Base-by-base conservation (phyloP, 305 asterid species). In the Rubia balearica region DNA sequence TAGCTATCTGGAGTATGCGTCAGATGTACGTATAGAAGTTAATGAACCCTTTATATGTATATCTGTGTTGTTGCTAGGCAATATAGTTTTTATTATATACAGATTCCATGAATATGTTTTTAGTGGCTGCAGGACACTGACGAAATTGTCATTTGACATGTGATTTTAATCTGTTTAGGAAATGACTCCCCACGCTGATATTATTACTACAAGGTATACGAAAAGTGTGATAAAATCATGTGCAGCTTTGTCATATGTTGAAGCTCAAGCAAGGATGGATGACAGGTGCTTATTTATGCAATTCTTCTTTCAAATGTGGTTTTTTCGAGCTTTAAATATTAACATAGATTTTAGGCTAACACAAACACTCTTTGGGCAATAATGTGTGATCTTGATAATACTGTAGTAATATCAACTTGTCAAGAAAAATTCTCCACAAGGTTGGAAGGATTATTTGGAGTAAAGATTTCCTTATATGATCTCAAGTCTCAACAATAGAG, bases 261-360 rank as follows among this genome's bases (percentile, higher is more conserved):
- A 95, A 88, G 99, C 99, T 74, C 99, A 95, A 90, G 97, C 98
- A 33, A 85, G 96, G 86, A 95, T 95, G 98, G 97, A 92, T 83
- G 99, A 95, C 67, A 87, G 98, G 99, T 95, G 81, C 75, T 57
- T 62, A 68, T 70, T 61, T 74, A 41, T 75, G 42, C 61, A 51
- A 66, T 48, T 67, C 67, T 74, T 72, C 56, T 70, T 49, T 70
- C n/a, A 40, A 55, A 6, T 14, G 60, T 71, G 66, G 24, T 73
- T 65, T 59, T 61, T 53, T 45, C 38, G 41, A 69, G 30, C 72
- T 11, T 22, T 38, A 38, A 65, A 36, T 22, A 27, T 40, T 55
- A 38, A 19, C 64, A 69, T 69, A 12, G 43, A 21, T 36, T 33
- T 19, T 38, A n/a, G 42, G 53, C 59, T 68, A 38, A 14, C 22